Evolutionary conservation across 331 rosid species (phyloP), one percentile per base, ranked within the genome.

Genomic region (Saraca asoca): DNA sequence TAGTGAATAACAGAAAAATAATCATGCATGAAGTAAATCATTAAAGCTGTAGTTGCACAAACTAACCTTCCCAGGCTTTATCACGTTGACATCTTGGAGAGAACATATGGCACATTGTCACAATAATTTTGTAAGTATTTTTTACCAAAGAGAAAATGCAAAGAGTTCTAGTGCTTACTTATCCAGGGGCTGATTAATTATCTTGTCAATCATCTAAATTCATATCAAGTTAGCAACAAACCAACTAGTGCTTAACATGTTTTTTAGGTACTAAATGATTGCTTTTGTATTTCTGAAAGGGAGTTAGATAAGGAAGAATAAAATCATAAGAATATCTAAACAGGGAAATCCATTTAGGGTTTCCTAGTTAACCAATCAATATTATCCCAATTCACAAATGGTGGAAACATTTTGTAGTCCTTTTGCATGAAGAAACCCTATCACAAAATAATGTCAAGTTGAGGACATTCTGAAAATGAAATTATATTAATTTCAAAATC

Each of bases 381-480:
- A 64, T 90, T 93, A 17, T 90, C 90, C 98, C 98, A 93, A 85
- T 90, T 72, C 58, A 93, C 95, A 0, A 91, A 74, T 61, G 98
- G 97, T 39, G 97, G 98, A 81, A 93, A 90, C 95, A 93, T 90
- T 84, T 93, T 93, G 85, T 93, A 93, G 87, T 93, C 98, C 98
- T n/a, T n/a, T n/a, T n/a, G n/a, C n/a, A n/a, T n/a, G n/a, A n/a
- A n/a, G n/a, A n/a, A n/a, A n/a, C n/a, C 98, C 98, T 93, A 71
- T 69, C 71, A 41, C 52, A 55, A 37, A 69, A 80, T 45, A 64
- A 72, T 51, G 55, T 58, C 54, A 68, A 68, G 64, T 31, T 71
- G 19, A 58, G 57, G 15, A 51, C 37, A 45, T 53, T 62, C 10
- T 5, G 24, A 31, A 64, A 29, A 9, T 44, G 45, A 19, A 38